Evolutionary conservation across 2,329 filamentous ascomycete genomes (phyloP).

Genomic region (Plenodomus lindquistii): DNA sequence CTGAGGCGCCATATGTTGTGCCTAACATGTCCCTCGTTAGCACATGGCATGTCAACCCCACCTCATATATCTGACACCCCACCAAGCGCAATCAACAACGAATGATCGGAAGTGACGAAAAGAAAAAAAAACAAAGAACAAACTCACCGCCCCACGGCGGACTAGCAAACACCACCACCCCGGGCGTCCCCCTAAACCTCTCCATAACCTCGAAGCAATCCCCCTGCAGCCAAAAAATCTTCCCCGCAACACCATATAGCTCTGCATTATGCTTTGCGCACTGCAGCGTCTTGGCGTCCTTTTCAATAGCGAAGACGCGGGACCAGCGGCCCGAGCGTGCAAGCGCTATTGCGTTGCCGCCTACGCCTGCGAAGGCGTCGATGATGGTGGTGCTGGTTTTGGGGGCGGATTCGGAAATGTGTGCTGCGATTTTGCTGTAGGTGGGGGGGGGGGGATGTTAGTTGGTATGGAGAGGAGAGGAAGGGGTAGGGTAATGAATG

Average conservation of each 20-base stretch:
- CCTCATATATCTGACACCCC: no score
- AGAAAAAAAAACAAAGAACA: neutral
- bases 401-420: slow-evolving; percentile 64
- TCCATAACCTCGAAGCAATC: slow-evolving; percentile 80
- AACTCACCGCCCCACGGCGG: slow-evolving; percentile 72
- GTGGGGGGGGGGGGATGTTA: no score
- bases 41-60: no score
- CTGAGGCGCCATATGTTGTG: slow-evolving; percentile 64
- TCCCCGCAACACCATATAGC: slow-evolving; percentile 76
- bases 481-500: no score
- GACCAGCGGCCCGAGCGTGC: slow-evolving; percentile 79
- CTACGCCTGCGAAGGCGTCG: slow-evolving; percentile 88
- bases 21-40: slow-evolving; percentile 48
- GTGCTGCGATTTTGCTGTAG: slow-evolving; percentile 67
- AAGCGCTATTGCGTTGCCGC: slow-evolving; percentile 95
- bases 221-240: slow-evolving; percentile 83
- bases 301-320: slow-evolving; percentile 86
- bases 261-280: slow-evolving; percentile 93
- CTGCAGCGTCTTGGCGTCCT: slow-evolving; percentile 74
- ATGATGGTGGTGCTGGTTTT: slow-evolving; percentile 69
- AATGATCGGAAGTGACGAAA: neutral
- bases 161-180: slow-evolving; percentile 69
- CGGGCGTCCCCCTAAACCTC: slow-evolving; percentile 54
- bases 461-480: no score
- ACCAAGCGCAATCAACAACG: no score